These are phyloP conservation scores for Chenopodium suecicum DNA, from an alignment of 148 eudicot species.

Conservation along the genomic window DNA sequence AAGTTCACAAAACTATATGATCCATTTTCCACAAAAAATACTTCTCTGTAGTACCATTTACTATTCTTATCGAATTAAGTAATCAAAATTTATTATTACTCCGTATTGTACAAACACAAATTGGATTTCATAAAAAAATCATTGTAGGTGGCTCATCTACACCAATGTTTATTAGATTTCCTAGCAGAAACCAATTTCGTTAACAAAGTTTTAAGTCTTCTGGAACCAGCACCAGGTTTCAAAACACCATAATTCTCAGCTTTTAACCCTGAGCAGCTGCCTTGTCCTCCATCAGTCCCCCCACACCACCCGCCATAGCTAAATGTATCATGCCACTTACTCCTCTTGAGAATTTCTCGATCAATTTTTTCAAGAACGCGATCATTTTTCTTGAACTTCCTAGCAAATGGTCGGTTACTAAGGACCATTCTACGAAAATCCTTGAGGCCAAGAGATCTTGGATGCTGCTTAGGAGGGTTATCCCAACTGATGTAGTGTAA, in stretches of 20 bases:
- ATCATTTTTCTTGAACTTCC: slow-evolving; percentile 80
- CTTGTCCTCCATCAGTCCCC: slow-evolving; percentile 16
- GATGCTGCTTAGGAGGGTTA: slow-evolving; percentile 88
- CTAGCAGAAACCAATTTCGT: slow-evolving; percentile 44
- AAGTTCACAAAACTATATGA: background rate
- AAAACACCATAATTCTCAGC: slow-evolving; percentile 61
- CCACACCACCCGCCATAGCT: slow-evolving; percentile 80
- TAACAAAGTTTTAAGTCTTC: slow-evolving; percentile 55
- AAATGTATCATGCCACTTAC: slow-evolving; percentile 31
- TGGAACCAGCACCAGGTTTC: slow-evolving; percentile 59
- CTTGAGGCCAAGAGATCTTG: slow-evolving; percentile 62
- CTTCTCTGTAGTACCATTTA: background rate
- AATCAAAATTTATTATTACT: background rate
- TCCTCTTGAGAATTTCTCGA: slow-evolving; percentile 55
- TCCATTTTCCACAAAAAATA: background rate
- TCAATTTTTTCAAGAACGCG: slow-evolving; percentile 72
- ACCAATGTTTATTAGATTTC: slow-evolving; percentile 43
- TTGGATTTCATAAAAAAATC: background rate
- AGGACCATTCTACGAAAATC: slow-evolving; percentile 76
- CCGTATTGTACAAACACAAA: slow-evolving; percentile 2
- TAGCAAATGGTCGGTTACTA: slow-evolving; percentile 78
- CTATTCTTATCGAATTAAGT: background rate
- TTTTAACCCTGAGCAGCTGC: slow-evolving; percentile 36
- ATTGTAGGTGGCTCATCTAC: slow-evolving; percentile 42
- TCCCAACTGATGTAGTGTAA: slow-evolving; percentile 88